Conservation (phyloP, 306 rosid species). For the Rubus parviflorus region DNA sequence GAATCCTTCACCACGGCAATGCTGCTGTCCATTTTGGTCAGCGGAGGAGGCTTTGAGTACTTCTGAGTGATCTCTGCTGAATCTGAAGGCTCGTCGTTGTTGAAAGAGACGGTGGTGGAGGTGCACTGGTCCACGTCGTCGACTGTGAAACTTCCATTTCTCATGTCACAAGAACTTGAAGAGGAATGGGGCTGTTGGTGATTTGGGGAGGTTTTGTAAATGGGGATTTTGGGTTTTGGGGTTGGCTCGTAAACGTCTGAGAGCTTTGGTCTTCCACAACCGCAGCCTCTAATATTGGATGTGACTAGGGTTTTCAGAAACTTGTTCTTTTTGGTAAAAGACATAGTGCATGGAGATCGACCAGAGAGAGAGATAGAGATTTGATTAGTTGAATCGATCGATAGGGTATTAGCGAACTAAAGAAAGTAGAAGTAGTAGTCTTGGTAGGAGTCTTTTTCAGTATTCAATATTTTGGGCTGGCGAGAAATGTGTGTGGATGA, state of each 20-base stretch:
- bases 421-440: not conserved
- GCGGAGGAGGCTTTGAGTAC: not conserved
- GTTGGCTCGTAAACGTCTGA: slow-evolving; percentile 44
- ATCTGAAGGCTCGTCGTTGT: not conserved
- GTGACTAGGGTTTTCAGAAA: slow-evolving; percentile 37
- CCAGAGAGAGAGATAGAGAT: not conserved
- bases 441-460: slow-evolving; percentile 12
- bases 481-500: not conserved
- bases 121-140: slow-evolving; percentile 30
- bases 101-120: slow-evolving; percentile 34
- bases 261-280: slow-evolving; percentile 39
- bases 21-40: slow-evolving; percentile 35
- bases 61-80: slow-evolving; percentile 24
- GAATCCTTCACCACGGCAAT: slow-evolving; percentile 53
- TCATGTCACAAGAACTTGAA: slow-evolving; percentile 31
- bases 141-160: slow-evolving; percentile 11
- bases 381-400: not conserved
- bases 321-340: slow-evolving; percentile 40
- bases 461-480: not conserved
- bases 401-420: not conserved
- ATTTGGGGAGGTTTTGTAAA: not conserved
- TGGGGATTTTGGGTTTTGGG: slow-evolving; percentile 33
- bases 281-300: slow-evolving; percentile 40
- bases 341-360: slow-evolving; percentile 27
- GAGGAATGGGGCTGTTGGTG: slow-evolving; percentile 32